Base-by-base conservation (phyloP, 768 basidiomycete genomes). In the Mycena alexandri region DNA sequence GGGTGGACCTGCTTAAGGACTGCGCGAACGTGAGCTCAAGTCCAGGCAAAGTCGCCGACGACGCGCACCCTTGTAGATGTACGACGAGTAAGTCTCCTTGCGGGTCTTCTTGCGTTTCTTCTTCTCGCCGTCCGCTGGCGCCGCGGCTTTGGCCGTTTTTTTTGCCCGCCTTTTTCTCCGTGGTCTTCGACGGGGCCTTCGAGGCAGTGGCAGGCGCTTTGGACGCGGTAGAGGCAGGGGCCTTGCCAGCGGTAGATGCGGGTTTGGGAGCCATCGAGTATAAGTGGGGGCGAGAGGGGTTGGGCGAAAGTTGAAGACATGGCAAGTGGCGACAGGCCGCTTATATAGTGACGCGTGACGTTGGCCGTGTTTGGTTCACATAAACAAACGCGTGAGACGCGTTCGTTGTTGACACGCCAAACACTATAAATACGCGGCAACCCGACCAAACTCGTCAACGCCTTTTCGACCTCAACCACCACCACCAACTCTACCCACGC, bases 1-100 rank as follows among this genome's bases (percentile, higher is more conserved):
- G 96, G 97, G 84, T 97, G 96, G 70, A 98, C 95, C 84, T 98
- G 97, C 84, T 93, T 98, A 74, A 98, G 87, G 71, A 98, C 96
- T 94, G 64, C 8, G 68, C 36, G 25, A 24, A 43, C 58, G 29
- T 33, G 13, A 64, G 24, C 19, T 53, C 25, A 62, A 34, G n/a
- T 24, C 24, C 36, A 25, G 41, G 24, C 29, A 41, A 38, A 17
- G 21, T 36, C 19, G 50, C 29, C 22, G 36, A 17, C 34, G 51
- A n/a, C 47, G 79, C 83, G 59, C 69, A 93, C 93, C 93, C 82
- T 95, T 95, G 87, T 94, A 95, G 79, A 98, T 96, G 86, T 97
- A 97, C 38, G 94, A 93, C 22, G 94, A 91, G 84, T 95, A 95
- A 2, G 94, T 95, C 85, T 95, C 94, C 85, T 94, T 94, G 81